Base-by-base conservation (phyloP, 768 basidiomycete genomes). In the Jaapia argillacea region DNA sequence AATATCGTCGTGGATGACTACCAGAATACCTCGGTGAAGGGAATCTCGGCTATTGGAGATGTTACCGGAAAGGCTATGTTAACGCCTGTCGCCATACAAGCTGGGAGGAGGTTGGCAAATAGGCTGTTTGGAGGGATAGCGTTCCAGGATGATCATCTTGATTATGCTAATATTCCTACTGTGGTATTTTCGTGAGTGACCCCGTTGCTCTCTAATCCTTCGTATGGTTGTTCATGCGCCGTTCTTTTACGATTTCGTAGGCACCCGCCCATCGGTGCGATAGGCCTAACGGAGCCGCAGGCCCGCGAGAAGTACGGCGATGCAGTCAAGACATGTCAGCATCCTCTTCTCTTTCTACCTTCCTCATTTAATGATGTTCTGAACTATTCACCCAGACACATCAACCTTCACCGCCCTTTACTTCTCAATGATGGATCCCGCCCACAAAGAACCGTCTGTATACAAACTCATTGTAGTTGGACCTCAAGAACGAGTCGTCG, bases 21-120 rank as follows among this genome's bases (percentile, higher is more conserved):
- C 60, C 94, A 99, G 70, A 81, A 84, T 57, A 78, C 88, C 41
- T 72, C 59, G 41, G 74, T 91, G 16, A 64, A 74, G 24, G 72
- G 77, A 36, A 70, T 98, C 52, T 81, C 72, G 35, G 78, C 91
- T 2, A 81, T 98, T 45, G 96, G 96, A 2, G 96, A 99, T 57
- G 89, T 92, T 18, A 78, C 79, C 51, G 96, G 96, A 48, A 93
- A 96, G 62, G 87, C 79, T 33, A 69, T 94, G 25, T 71, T 99
- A 46, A 99, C 96, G 4, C 96, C 96, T 14, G 96, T 99, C 7
- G 96, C 96, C 33, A 94, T 99, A 45, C 93, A 93, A 38, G 96
- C 96, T 13, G 96, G 91, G 18, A 70, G 96, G 47, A 68, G 91
- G 48, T 68, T 97, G 27, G 73, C 85, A 42, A 98, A 98, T 65